Conservation (phyloP, 2,329 filamentous ascomycete species). For the Botrytis squamosa region DNA sequence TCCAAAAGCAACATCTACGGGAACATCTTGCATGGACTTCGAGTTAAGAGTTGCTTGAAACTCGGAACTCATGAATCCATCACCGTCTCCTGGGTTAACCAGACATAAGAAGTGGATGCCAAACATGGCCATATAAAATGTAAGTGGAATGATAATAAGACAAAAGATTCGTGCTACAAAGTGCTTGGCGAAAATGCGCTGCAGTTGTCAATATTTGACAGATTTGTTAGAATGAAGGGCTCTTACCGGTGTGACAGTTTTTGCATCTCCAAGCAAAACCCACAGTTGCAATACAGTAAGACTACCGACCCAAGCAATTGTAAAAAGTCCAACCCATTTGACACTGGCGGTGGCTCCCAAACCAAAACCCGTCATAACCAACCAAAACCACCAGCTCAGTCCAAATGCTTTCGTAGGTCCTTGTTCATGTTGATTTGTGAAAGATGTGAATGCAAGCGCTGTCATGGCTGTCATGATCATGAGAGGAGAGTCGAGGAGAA, state of each 20-base stretch:
- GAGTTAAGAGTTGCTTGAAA: constrained; percentile 97
- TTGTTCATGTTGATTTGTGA: constrained; percentile 95
- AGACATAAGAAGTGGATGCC: constrained; percentile 94
- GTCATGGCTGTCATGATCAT: constrained; percentile 93
- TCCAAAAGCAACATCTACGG: constrained; percentile 86
- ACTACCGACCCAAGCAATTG: constrained; percentile 94
- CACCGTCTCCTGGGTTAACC: constrained; percentile 91
- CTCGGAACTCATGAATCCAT: constrained; percentile 99
- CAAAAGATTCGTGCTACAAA: constrained; percentile 89
- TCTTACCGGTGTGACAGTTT: constrained; percentile 74
- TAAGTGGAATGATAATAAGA: constrained; percentile 81
- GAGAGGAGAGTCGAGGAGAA: constrained; percentile 92
- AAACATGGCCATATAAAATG: constrained; percentile 97
- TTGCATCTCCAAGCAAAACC: constrained; percentile 87
- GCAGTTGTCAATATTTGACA: constrained; percentile 32
- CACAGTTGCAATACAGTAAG: constrained; percentile 91
- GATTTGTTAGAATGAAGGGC: background rate
- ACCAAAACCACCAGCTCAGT: constrained; percentile 97
- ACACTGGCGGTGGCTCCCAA: constrained; percentile 90
- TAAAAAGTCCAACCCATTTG: constrained; percentile 99
- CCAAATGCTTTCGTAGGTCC: constrained; percentile 86
- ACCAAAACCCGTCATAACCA: constrained; percentile 79
- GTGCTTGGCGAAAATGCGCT: constrained; percentile 88
- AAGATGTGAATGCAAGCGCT: constrained; percentile 83
- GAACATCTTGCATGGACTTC: constrained; percentile 93